phyloP scores from a whole-genome alignment of 441 rosid species.

The Iberis amara region DNA sequence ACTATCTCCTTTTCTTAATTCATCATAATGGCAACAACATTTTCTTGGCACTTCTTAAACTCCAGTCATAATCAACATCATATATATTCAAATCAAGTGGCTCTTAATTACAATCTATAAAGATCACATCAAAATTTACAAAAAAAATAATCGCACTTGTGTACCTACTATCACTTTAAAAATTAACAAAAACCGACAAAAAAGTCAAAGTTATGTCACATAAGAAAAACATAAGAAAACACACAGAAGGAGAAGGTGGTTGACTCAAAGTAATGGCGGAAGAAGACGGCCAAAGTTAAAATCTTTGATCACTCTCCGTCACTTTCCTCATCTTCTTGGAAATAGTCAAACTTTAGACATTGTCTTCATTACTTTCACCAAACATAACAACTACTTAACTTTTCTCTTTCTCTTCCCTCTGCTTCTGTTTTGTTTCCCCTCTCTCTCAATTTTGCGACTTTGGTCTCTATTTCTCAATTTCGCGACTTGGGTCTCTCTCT shows the following conservation, averaged over 20 bases:
- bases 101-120: too few relatives aligned
- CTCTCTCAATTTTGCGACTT: not conserved
- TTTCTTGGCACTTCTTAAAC: too few relatives aligned
- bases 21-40: too few relatives aligned
- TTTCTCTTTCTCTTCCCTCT: not conserved
- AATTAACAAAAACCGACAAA: too few relatives aligned
- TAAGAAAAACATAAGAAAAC: not conserved
- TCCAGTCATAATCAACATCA: too few relatives aligned
- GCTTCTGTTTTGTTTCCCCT: not conserved
- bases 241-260: conserved; percentile 6
- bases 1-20: too few relatives aligned
- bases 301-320: conserved; percentile 8
- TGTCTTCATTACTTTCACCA: conserved; percentile 24
- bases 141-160: too few relatives aligned
- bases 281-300: conserved; percentile 22
- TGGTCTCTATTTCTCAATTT: not conserved
- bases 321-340: conserved; percentile 12
- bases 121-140: not conserved
- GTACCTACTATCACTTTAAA: too few relatives aligned
- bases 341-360: conserved; percentile 19
- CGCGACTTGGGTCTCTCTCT: not conserved
- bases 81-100: too few relatives aligned
- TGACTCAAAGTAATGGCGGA: not conserved
- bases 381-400: conserved; percentile 15
- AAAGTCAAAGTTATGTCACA: too few relatives aligned